Base-by-base conservation (phyloP, 192 early-diverging fungal genomes). In the Lobosporangium transversale region DNA sequence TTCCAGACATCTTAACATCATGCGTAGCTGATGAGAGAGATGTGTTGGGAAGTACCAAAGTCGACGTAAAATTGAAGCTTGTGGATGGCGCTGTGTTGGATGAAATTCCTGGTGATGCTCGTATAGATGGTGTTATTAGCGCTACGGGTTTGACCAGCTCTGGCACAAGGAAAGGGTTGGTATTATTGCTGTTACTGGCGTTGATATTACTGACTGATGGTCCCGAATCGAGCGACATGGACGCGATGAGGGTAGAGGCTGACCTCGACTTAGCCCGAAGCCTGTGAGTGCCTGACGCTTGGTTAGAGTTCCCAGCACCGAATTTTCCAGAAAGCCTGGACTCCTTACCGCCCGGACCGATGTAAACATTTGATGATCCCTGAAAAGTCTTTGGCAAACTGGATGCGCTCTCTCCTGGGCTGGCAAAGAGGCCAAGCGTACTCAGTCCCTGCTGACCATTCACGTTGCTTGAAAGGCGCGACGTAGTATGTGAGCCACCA, bases 301-400 rank as follows among this genome's bases (percentile, higher is more conserved):
- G 36, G 17, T 18, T 26, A 47, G n/a, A 27, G 53, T 23, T 32
- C 55, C 66, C 23, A 56, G 11, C 5, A 9, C 60, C 40, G 2
- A 63, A 44, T 58, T 60, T 62, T n/a, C 68, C 58, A 20, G 68
- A 62, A 20, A 70, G 56, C 17, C 68, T 61, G 0, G 68, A 37
- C 32, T 70, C 68, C 20, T 70, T 70, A 17, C 51, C 58, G 26
- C 35, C 21, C 9, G 51, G 7, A 11, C 58, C 43, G 4, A 47
- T 40, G 24, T 45, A 49, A 2, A 48, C 42, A 23, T 43, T 51
- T 3, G 52, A 27, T 31, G 61, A 59, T 26, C 37, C 47, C 27
- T 68, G 66, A n/a, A 40, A 26, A 26, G 14, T 6, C 37, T 51
- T 58, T 29, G 66, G 24, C 5, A 45, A 18, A 8, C 5, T 37